Conservation (phyloP, 805 yeast species). For the Millerozyma acaciae region DNA sequence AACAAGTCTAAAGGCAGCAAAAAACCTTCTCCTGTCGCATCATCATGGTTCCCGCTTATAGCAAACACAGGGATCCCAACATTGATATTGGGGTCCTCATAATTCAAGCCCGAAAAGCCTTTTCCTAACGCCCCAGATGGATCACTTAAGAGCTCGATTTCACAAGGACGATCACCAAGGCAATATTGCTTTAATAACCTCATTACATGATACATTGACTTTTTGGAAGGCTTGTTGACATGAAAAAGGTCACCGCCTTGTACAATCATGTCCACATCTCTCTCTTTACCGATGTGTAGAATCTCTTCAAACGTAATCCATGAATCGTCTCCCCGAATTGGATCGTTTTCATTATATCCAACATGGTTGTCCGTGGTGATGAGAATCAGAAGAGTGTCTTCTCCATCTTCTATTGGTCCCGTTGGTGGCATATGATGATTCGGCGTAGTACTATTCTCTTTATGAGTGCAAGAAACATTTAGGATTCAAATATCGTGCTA, state of each 20-base stretch:
- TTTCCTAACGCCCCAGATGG: constrained; percentile 59
- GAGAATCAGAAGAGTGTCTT: constrained; percentile 70
- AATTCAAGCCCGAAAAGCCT: constrained; percentile 70
- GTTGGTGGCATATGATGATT: constrained; percentile 45
- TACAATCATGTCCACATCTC: constrained; percentile 80
- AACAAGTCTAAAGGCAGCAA: constrained; percentile 84
- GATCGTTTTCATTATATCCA: constrained; percentile 87
- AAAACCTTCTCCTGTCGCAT: constrained; percentile 82
- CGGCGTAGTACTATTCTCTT: too few relatives aligned
- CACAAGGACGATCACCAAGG: constrained; percentile 84
- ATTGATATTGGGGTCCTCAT: constrained; percentile 87
- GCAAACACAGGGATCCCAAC: constrained; percentile 88
- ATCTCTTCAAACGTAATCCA: constrained; percentile 87
- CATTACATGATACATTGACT: constrained; percentile 80
- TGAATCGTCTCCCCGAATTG: constrained; percentile 85
- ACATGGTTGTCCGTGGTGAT: constrained; percentile 96
- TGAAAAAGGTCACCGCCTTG: constrained; percentile 96
- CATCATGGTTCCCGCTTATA: constrained; percentile 95
- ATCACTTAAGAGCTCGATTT: constrained; percentile 76
- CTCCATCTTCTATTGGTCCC: constrained; percentile 43
- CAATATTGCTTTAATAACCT: constrained; percentile 66
- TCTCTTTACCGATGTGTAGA: constrained; percentile 60
- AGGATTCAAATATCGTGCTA: too few relatives aligned
- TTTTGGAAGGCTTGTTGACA: constrained; percentile 81
- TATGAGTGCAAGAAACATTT: too few relatives aligned